Base-by-base conservation (phyloP, 805 yeast species). In the Yamadazyma laniorum region DNA sequence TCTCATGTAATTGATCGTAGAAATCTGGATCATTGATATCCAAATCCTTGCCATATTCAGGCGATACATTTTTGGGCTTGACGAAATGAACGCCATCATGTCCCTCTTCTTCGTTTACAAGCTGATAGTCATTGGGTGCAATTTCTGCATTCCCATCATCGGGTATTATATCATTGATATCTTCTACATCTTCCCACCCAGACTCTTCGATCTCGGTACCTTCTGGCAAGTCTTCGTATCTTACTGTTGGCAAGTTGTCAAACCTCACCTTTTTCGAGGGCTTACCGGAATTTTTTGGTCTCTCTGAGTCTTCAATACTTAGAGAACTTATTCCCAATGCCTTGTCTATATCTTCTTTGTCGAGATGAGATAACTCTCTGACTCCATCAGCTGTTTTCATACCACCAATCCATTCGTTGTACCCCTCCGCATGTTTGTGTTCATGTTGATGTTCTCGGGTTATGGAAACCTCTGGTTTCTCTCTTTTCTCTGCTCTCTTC, bases 1-100 rank as follows among this genome's bases (percentile, higher is more conserved):
- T 85, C 18, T 80, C 84, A 52, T 89, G 93, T 35, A 93, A 64
- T 52, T 88, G 82, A 18, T 80, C 80, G 48, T 80, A 74, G 56
- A 90, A 90, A 8, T 82, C 72, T 1, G 95, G 93, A 58, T 84
- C 95, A 52, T 84, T 68, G 5, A 86, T 58, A 48, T 85, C 89
- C 23, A 82, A 48, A 16, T 58, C 64, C 13, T 35, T 17, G 3
- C 50, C 50, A 22, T 26, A 43, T 25, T 46, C 50, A 15, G 5
- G 11, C 3, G 28, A n/a, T 6, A 34, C 18, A 14, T 54, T 53
- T 2, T 52, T 48, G n/a, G 42, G 35, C 13, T 52, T 76, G 1
- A 85, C 77, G 49, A 86, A 85, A 59, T 85, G 95, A 2, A 85
- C 79, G 15, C 65, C 56, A 29, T 74, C 65, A 45, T 67, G 58